A percentile compares a stretch with the other conserved stretches of the same genome.
These are phyloP conservation scores for Trametes maxima DNA, from an alignment of 768 basidiomycete species.

Conservation along the genomic window DNA sequence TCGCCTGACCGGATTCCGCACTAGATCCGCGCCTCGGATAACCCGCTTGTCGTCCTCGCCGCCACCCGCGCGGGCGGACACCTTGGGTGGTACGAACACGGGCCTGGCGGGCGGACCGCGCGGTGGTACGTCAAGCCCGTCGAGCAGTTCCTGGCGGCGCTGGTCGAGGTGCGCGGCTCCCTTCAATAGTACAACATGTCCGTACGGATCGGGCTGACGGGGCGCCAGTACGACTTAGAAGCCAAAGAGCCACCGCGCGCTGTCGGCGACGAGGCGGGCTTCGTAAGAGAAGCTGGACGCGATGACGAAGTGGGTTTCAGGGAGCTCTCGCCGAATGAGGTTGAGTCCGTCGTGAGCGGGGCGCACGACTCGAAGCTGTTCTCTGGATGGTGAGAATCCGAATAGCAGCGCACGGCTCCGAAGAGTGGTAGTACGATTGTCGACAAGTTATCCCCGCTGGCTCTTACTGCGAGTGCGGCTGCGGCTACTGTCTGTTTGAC, in stretches of 20 bases:
- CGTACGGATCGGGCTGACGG: background rate
- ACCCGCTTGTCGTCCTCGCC: slow-evolving; percentile 26
- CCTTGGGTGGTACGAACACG: slow-evolving; percentile 30
- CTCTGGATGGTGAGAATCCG: slow-evolving; percentile 22
- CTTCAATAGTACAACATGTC: background rate
- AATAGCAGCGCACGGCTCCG: background rate
- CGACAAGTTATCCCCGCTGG: background rate
- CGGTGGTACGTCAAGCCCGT: slow-evolving; percentile 31
- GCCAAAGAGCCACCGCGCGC: slow-evolving; percentile 8
- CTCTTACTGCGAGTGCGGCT: too few relatives aligned
- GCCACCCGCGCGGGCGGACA: slow-evolving; percentile 27
- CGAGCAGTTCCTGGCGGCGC: slow-evolving; percentile 24
- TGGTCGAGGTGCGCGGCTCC: slow-evolving; percentile 22
- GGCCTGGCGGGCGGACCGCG: slow-evolving; percentile 8
- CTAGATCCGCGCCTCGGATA: background rate
- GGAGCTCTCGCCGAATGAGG: slow-evolving; percentile 12
- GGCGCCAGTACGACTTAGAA: slow-evolving; percentile 12
- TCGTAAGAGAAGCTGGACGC: slow-evolving; percentile 17
- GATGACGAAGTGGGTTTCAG: slow-evolving; percentile 26
- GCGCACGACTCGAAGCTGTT: slow-evolving; percentile 24
- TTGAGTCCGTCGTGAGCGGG: slow-evolving; percentile 22
- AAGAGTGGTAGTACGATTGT: background rate
- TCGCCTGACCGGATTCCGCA: background rate
- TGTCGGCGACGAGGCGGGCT: slow-evolving; percentile 7
- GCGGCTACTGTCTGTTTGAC: background rate